phyloP scores from a whole-genome alignment of 305 asterid genomes.

The Ilex paraguariensis region DNA sequence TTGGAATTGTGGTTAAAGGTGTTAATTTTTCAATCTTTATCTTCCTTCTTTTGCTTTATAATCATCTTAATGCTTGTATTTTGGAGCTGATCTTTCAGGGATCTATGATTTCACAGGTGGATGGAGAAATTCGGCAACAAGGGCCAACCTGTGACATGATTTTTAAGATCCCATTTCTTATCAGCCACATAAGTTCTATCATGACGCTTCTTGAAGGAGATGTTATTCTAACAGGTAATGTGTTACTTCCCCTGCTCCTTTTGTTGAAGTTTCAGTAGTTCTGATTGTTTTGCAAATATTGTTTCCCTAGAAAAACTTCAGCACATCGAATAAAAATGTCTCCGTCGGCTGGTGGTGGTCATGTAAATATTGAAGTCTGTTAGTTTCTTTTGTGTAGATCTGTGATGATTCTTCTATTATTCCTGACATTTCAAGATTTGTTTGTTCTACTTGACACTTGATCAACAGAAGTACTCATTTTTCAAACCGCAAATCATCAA shows the following conservation, averaged over 20 bases:
- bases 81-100: conserved; percentile 7
- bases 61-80: not conserved
- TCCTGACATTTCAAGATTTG: too few relatives aligned
- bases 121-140: conserved; percentile 80
- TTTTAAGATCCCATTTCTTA: conserved; percentile 84
- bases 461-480: too few relatives aligned
- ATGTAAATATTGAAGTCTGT: too few relatives aligned
- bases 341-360: not conserved
- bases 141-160: conserved; percentile 93
- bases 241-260: conserved; percentile 9
- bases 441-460: too few relatives aligned
- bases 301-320: too few relatives aligned
- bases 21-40: conserved; percentile 11
- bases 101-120: conserved; percentile 52
- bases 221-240: conserved; percentile 73
- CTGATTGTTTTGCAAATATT: not conserved
- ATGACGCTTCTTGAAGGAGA: conserved; percentile 93
- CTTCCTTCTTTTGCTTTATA: conserved; percentile 10
- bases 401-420: too few relatives aligned
- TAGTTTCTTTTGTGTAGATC: not conserved
- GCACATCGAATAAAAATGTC: too few relatives aligned
- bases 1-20: conserved; percentile 90
- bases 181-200: conserved; percentile 91
- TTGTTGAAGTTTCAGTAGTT: not conserved
- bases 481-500: too few relatives aligned